Percentiles rank a stretch among this genome's conserved stretches.
phyloP scores from a whole-genome alignment of 306 rosid genomes.

The Gynostemma pentaphyllum region DNA sequence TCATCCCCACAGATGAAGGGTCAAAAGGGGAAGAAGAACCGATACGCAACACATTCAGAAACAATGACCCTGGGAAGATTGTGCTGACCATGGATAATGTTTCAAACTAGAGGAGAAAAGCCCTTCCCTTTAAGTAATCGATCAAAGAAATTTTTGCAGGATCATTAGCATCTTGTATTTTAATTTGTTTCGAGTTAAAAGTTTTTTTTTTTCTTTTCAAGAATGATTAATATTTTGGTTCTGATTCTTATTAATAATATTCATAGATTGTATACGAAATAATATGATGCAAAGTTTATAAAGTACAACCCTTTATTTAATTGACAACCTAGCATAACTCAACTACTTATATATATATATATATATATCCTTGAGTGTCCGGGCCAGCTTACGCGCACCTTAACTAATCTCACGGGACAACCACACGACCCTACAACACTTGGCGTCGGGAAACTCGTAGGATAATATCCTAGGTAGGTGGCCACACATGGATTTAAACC shows the following conservation, averaged over 20 bases:
- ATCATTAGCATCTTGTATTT: constrained; percentile 14
- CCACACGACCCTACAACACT: too few relatives aligned
- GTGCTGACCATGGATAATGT: constrained; percentile 26
- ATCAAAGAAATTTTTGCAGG: constrained; percentile 9
- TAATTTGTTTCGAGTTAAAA: not conserved
- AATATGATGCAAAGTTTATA: too few relatives aligned
- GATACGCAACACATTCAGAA: constrained; percentile 24
- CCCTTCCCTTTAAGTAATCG: not conserved
- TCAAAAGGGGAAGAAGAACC: constrained; percentile 38
- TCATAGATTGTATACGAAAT: too few relatives aligned
- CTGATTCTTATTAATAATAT: not conserved
- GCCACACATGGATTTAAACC: too few relatives aligned
- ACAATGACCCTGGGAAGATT: constrained; percentile 32
- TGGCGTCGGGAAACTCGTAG: too few relatives aligned
- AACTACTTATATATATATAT: too few relatives aligned
- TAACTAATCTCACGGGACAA: too few relatives aligned
- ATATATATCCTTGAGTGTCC: too few relatives aligned
- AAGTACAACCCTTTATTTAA: too few relatives aligned
- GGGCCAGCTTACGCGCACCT: too few relatives aligned
- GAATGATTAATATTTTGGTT: not conserved
- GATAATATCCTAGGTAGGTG: too few relatives aligned
- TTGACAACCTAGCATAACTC: too few relatives aligned
- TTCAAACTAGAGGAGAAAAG: constrained; percentile 29
- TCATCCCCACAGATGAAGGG: constrained; percentile 31
- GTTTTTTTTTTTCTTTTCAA: not conserved